Conservation (phyloP, 139 green algal genomes). For the Protoeuglena noctilucae region DNA sequence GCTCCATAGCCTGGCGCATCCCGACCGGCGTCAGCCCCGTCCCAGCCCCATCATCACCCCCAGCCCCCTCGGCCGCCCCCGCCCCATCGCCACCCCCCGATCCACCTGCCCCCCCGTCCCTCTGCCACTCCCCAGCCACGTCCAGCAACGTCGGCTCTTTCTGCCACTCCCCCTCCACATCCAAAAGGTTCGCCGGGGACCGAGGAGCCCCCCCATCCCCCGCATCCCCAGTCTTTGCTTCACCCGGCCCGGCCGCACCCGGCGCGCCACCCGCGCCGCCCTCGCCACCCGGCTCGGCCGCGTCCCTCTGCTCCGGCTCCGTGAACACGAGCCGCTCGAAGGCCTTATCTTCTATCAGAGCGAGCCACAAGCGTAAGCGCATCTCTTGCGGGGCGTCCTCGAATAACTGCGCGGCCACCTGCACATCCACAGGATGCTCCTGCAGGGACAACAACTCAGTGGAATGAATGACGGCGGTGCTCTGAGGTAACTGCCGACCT, state of each 20-base stretch:
- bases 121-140: no score
- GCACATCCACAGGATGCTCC: slow-evolving; percentile 35
- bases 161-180: no score
- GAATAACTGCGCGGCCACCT: slow-evolving; percentile 39
- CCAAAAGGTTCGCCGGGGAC: neutral
- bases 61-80: no score
- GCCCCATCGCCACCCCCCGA: no score
- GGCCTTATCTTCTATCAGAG: slow-evolving; percentile 29
- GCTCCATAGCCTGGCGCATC: neutral
- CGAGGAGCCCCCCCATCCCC: no score
- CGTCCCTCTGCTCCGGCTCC: neutral
- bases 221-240: neutral
- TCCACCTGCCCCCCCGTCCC: no score
- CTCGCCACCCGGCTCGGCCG: neutral
- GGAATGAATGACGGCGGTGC: neutral
- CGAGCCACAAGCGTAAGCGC: slow-evolving; percentile 58
- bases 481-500: neutral
- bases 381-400: slow-evolving; percentile 64
- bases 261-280: no score
- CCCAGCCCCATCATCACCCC: no score
- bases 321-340: neutral
- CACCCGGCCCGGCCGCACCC: neutral
- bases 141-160: no score
- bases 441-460: slow-evolving; percentile 8
- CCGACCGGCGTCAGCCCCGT: no score